These are phyloP conservation scores for Penicillium robsamsonii DNA, from an alignment of 495 filamentous ascomycete species.

Conservation along the genomic window DNA sequence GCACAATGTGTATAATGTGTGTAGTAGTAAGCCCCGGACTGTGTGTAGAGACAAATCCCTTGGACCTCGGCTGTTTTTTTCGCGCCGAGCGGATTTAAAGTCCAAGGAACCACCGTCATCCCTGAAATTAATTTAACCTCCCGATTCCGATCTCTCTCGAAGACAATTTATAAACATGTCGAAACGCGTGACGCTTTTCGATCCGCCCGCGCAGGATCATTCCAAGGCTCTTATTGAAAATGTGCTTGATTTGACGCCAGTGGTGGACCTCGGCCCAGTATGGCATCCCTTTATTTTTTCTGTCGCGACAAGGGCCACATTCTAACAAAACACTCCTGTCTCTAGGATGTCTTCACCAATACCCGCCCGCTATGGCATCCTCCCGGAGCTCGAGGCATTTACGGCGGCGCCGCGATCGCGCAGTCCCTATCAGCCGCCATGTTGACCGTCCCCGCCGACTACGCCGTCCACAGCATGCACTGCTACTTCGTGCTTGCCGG, in stretches of 20 bases:
- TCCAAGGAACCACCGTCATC: slow-evolving; percentile 16
- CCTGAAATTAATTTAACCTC: slow-evolving; percentile 1
- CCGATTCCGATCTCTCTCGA: neutral
- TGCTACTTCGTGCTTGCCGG: slow-evolving; percentile 98
- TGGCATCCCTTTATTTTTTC: slow-evolving; percentile 16
- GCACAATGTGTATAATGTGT: neutral
- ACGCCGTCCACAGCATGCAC: slow-evolving; percentile 91
- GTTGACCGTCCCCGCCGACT: slow-evolving; percentile 74
- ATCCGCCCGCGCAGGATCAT: slow-evolving; percentile 67
- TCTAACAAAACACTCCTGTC: slow-evolving; percentile 2
- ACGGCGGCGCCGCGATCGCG: slow-evolving; percentile 88
- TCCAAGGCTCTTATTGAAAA: slow-evolving; percentile 84
- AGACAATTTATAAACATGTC: slow-evolving; percentile 23
- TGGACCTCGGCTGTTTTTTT: slow-evolving; percentile 25
- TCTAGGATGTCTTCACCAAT: slow-evolving; percentile 87
- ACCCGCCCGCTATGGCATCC: slow-evolving; percentile 88
- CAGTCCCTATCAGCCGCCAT: slow-evolving; percentile 88
- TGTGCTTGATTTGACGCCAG: slow-evolving; percentile 75
- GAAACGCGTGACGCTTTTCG: slow-evolving; percentile 64
- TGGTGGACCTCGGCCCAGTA: slow-evolving; percentile 79
- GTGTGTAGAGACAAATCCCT: neutral
- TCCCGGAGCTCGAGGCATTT: slow-evolving; percentile 85
- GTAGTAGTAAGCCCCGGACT: neutral
- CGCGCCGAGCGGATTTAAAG: slow-evolving; percentile 11
- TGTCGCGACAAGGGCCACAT: neutral